Evolutionary conservation across 495 filamentous ascomycete species (phyloP), one percentile per base, ranked within the genome.

Genomic region (Massariosphaeria phaeospora): DNA sequence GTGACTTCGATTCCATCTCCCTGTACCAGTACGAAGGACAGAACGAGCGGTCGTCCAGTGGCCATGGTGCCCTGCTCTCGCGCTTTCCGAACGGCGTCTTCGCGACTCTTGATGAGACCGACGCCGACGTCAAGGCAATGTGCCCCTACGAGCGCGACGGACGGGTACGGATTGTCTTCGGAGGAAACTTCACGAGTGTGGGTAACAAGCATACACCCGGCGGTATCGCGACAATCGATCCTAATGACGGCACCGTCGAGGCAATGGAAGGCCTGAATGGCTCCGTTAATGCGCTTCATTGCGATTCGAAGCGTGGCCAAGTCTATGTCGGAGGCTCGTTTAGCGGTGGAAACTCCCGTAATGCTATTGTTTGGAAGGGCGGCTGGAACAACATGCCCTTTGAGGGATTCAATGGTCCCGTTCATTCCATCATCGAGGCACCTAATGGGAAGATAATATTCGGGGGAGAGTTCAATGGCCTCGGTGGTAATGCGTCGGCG

Each of bases 171-270:
- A 80, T 96, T 24, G 81, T 96, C 20, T 78, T 96, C 3, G 93
- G 84, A 21, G 93, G 93, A 12, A 97, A 96, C 72, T 99, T 99
- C 68, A 96, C 91, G n/a, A 95, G 86, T 63, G 69, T 98, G 31
- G 86, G 83, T 29, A 82, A 81, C 40, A 74, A 83, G 36, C 73
- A 88, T 67, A 84, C 90, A 11, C 79, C 43, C n/a, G 53, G 81
- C 40, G 90, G 87, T 25, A 80, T 91, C 29, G 93, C 93, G 17
- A 64, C 91, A 48, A 90, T 88, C 66, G 77, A 95, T 64, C 81
- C 87, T 1, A 77, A 77, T 47, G 80, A 81, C 18, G 79, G 77
- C 12, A 67, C 74, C 15, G 73, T 96, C 26, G 86, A 79, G 11
- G 76, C 89, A 7, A 69, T 99, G 42, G 69, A 82, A 8, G 93